Evolutionary conservation across 768 basidiomycete species (phyloP).

Genomic region (Boletellus sp.): DNA sequence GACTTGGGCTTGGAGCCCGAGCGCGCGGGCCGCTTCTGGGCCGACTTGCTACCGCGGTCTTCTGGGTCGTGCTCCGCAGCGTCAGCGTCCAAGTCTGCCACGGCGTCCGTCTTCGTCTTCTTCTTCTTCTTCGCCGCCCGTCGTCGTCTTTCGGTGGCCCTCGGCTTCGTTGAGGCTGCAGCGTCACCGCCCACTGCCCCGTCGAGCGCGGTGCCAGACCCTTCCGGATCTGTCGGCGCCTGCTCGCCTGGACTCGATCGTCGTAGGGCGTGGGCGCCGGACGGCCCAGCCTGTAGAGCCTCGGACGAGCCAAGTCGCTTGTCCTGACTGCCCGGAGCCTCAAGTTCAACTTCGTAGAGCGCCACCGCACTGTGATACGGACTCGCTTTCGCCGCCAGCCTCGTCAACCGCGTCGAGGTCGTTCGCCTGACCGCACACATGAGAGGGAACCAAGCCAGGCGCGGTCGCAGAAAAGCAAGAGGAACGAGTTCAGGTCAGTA

Average conservation of each 20-base stretch:
- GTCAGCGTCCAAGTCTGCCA: neutral
- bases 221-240: slow-evolving; percentile 8
- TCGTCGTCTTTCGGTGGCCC: neutral
- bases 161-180: neutral
- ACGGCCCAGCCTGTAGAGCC: slow-evolving; percentile 11
- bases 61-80: no score
- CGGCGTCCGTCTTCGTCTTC: no score
- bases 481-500: no score
- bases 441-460: neutral
- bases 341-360: slow-evolving; percentile 39
- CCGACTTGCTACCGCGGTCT: neutral
- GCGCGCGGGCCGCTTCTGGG: slow-evolving; percentile 19
- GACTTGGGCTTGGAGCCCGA: slow-evolving; percentile 25
- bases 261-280: slow-evolving; percentile 1
- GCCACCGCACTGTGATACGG: slow-evolving; percentile 44
- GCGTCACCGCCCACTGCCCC: neutral
- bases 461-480: no score
- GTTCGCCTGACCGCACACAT: slow-evolving; percentile 27
- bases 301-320: neutral
- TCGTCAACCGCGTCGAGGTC: slow-evolving; percentile 29
- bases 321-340: neutral
- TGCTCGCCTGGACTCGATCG: slow-evolving; percentile 32
- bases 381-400: slow-evolving; percentile 39
- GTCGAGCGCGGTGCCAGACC: neutral
- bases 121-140: neutral